Evolutionary conservation across 75 land plant species (phyloP).

Genomic region (Picea sitchensis): DNA sequence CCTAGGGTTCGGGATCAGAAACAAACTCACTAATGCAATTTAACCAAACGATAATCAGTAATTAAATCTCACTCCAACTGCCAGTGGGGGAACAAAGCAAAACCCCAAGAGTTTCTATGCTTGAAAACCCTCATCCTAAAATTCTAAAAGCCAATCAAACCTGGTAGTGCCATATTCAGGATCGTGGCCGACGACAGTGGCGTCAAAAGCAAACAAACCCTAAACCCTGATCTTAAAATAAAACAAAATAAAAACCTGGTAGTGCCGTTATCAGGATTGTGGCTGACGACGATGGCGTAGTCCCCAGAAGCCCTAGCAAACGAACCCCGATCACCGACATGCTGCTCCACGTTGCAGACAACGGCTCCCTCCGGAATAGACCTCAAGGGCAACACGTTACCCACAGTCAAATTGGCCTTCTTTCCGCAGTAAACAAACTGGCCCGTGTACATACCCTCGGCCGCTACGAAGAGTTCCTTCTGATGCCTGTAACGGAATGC

Average conservation of each 20-base stretch:
- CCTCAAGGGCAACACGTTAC: constrained; percentile 54
- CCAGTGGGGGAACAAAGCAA: no score
- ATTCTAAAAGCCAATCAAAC: no score
- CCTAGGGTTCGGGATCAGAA: no score
- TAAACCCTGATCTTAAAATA: not conserved
- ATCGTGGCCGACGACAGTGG: no score
- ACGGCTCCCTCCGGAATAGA: constrained; percentile 55
- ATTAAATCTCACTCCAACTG: no score
- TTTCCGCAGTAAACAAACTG: constrained; percentile 66
- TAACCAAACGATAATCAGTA: no score
- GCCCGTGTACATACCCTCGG: constrained; percentile 52
- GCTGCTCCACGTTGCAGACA: constrained; percentile 67
- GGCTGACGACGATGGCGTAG: constrained; percentile 52
- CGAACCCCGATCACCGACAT: constrained; percentile 49
- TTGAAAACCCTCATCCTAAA: no score
- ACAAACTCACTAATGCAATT: no score
- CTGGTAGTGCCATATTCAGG: no score
- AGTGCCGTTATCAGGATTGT: constrained; percentile 50
- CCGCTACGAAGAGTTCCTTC: constrained; percentile 58
- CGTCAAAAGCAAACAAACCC: no score
- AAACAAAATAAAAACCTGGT: constrained; percentile 17
- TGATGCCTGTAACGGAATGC: constrained; percentile 52
- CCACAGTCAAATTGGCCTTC: constrained; percentile 54
- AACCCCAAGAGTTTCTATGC: no score
- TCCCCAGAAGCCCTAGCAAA: constrained; percentile 51